These are phyloP conservation scores for Castanea sativa DNA, from an alignment of 306 rosid genomes.

Conservation along the genomic window DNA sequence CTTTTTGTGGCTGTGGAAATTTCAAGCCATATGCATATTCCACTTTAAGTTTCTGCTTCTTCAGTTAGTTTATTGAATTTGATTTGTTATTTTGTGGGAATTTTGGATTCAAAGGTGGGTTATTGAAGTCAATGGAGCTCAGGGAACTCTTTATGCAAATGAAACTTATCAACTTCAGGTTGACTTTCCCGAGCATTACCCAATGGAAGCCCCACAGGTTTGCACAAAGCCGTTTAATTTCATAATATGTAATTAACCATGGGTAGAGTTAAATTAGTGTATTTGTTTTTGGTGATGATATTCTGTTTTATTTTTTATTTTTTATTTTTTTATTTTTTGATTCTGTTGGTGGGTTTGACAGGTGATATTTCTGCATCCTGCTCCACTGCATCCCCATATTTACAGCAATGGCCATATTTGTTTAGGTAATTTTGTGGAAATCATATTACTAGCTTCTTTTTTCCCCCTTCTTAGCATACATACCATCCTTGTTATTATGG, in stretches of 20 bases:
- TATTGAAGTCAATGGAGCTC: conserved; percentile 96
- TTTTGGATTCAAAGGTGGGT: conserved; percentile 73
- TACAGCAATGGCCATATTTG: conserved; percentile 99
- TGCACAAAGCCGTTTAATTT: background rate
- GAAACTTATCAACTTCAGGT: conserved; percentile 99
- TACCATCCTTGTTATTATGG: background rate
- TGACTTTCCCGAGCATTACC: conserved; percentile 98
- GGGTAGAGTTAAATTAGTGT: background rate
- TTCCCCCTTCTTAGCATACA: background rate
- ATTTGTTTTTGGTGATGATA: conserved; percentile 15
- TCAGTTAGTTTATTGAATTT: background rate
- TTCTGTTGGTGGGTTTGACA: conserved; percentile 33
- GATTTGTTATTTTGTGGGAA: conserved; percentile 1
- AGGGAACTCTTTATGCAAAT: conserved; percentile 86
- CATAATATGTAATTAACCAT: background rate
- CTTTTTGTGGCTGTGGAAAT: too few species aligned
- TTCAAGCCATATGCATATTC: too few species aligned
- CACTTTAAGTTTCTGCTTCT: background rate
- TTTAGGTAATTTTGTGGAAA: conserved; percentile 61
- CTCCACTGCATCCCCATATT: conserved; percentile 97
- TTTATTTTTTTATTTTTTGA: conserved; percentile 19
- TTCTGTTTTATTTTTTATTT: background rate
- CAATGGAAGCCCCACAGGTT: conserved; percentile 99
- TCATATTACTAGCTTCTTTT: background rate
- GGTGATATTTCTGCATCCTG: conserved; percentile 97